Conservation (phyloP, 2,329 filamentous ascomycete genomes). For the Paecilomyces fulvus region DNA sequence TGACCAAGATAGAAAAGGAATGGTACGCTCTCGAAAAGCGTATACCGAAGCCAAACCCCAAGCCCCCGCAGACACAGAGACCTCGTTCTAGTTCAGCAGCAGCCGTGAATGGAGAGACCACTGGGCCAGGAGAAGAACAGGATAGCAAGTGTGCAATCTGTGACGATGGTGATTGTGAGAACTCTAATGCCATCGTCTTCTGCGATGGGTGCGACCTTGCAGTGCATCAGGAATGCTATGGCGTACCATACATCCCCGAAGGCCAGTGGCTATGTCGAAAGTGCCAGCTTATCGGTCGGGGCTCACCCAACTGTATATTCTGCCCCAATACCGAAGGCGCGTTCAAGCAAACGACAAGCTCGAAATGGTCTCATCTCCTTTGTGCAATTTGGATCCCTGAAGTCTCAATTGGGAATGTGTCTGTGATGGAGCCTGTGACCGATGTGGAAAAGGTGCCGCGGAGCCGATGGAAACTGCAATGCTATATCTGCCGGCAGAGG, state of each 20-base stretch:
- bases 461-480: constrained; percentile 83
- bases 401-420: constrained; percentile 88
- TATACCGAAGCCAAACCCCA: constrained; percentile 94
- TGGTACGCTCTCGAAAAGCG: constrained; percentile 94
- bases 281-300: constrained; percentile 88
- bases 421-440: constrained; percentile 97
- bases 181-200: constrained; percentile 97
- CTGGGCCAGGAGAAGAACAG: constrained; percentile 74
- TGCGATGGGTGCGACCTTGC: constrained; percentile 96
- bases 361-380: constrained; percentile 92
- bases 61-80: constrained; percentile 87
- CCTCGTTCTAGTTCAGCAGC: constrained; percentile 89
- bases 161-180: constrained; percentile 98
- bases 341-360: constrained; percentile 95
- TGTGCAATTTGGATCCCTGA: constrained; percentile 99
- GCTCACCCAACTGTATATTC: constrained; percentile 92
- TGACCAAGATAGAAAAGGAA: constrained; percentile 98
- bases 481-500: constrained; percentile 93
- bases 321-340: constrained; percentile 96
- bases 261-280: constrained; percentile 97
- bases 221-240: constrained; percentile 97
- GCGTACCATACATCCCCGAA: constrained; percentile 96
- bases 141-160: constrained; percentile 97
- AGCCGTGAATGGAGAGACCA: constrained; percentile 87
- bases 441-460: constrained; percentile 97